These are phyloP conservation scores for Yamadazyma diospyri DNA, from an alignment of 1,139 yeast genomes.

Conservation along the genomic window DNA sequence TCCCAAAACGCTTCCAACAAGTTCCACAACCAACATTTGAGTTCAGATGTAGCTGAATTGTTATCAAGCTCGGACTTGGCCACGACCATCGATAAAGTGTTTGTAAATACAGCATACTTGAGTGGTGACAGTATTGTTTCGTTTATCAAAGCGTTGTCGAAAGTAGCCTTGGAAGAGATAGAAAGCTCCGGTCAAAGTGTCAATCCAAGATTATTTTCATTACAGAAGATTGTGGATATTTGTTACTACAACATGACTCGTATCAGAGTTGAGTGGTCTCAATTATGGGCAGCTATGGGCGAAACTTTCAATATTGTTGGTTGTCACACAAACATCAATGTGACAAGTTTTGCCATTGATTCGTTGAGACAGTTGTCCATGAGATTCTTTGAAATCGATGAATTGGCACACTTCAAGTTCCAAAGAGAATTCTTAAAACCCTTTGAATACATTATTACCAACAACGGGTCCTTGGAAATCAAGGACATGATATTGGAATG, in stretches of 20 bases:
- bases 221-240: slow-evolving; percentile 94
- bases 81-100: slow-evolving; percentile 82
- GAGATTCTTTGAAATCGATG: slow-evolving; percentile 91
- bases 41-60: slow-evolving; percentile 40
- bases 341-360: slow-evolving; percentile 89
- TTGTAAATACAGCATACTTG: slow-evolving; percentile 76
- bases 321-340: slow-evolving; percentile 69
- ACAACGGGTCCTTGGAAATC: slow-evolving; percentile 67
- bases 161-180: slow-evolving; percentile 87
- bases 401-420: slow-evolving; percentile 90
- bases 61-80: slow-evolving; percentile 74
- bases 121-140: slow-evolving; percentile 82
- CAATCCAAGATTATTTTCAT: slow-evolving; percentile 85
- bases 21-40: slow-evolving; percentile 43
- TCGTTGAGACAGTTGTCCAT: slow-evolving; percentile 89
- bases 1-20: slow-evolving; percentile 43
- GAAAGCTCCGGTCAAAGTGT: slow-evolving; percentile 79
- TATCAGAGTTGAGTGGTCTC: slow-evolving; percentile 95
- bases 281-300: slow-evolving; percentile 92
- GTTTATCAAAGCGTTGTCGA: slow-evolving; percentile 82
- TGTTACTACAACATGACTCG: slow-evolving; percentile 97
- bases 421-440: slow-evolving; percentile 93
- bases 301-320: slow-evolving; percentile 85
- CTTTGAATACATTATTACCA: slow-evolving; percentile 72
- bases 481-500: slow-evolving; percentile 91